A percentile compares a stretch with the other conserved stretches of the same genome.
Evolutionary conservation across 2,329 filamentous ascomycete genomes (phyloP).

Genomic region (Xylariaceae sp.): DNA sequence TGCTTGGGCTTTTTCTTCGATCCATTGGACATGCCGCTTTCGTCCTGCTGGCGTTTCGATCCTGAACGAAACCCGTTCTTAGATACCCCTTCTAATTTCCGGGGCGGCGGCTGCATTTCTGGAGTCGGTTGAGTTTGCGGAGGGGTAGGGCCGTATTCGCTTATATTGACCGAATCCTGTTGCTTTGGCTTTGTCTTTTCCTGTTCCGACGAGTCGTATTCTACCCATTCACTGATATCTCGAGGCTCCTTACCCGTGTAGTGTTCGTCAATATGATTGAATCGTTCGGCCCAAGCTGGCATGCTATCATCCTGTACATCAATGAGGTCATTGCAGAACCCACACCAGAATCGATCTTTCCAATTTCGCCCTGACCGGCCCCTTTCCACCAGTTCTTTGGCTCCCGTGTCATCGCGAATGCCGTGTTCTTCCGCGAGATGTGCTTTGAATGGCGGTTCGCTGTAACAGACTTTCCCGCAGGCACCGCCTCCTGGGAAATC

Average conservation of each 20-base stretch:
- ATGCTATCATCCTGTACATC: conserved; percentile 45
- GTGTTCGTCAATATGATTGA: conserved; percentile 73
- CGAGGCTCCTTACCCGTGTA: conserved; percentile 50
- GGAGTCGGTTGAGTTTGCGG: too few relatives aligned
- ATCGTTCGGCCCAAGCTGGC: conserved; percentile 54
- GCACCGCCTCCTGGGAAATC: conserved; percentile 21
- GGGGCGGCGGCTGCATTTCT: conserved; percentile 5
- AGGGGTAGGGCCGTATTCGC: conserved; percentile 9
- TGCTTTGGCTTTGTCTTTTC: conserved; percentile 9
- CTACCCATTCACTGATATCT: conserved; percentile 54
- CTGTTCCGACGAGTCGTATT: conserved; percentile 31
- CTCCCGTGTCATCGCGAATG: conserved; percentile 25
- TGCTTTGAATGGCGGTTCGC: conserved; percentile 53
- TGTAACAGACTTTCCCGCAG: conserved; percentile 59
- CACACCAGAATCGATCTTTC: conserved; percentile 76
- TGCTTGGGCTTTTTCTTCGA: conserved; percentile 20
- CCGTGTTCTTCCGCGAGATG: conserved; percentile 57
- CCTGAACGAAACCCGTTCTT: neutral
- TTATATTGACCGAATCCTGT: conserved; percentile 19
- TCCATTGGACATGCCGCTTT: conserved; percentile 5
- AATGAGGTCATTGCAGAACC: conserved; percentile 65
- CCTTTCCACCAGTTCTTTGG: conserved; percentile 45
- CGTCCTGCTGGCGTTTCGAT: conserved; percentile 25
- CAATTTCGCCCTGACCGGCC: conserved; percentile 62
- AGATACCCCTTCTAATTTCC: neutral